Conservation (phyloP, 768 basidiomycete genomes). For the Punctularia strigosozonata region DNA sequence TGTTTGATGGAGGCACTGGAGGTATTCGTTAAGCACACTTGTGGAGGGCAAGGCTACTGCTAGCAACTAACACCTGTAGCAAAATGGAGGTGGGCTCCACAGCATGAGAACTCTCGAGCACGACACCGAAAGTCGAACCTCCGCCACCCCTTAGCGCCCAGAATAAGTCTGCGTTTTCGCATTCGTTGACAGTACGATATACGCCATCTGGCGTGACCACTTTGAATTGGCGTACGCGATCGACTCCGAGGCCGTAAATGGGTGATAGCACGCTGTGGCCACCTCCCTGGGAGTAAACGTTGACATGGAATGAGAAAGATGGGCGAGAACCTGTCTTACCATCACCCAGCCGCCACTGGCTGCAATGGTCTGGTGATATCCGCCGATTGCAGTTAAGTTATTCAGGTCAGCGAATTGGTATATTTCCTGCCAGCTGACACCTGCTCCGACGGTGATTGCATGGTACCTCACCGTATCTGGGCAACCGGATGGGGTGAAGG, state of each 20-base stretch:
- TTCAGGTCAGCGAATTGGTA: constrained; percentile 23
- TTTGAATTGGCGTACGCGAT: constrained; percentile 30
- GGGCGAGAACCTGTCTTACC: constrained; percentile 7
- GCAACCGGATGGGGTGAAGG: not conserved
- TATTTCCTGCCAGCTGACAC: constrained; percentile 17
- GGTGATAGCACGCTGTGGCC: constrained; percentile 19
- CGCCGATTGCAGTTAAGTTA: constrained; percentile 24
- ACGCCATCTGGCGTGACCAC: constrained; percentile 43
- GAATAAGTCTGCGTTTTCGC: constrained; percentile 33
- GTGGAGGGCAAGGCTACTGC: not conserved
- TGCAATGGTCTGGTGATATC: constrained; percentile 23
- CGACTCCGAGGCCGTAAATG: constrained; percentile 18
- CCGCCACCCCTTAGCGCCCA: constrained; percentile 45
- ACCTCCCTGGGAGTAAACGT: constrained; percentile 12
- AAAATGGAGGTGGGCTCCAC: constrained; percentile 13
- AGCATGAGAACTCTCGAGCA: constrained; percentile 13
- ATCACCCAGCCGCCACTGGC: constrained; percentile 24
- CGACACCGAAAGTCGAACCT: constrained; percentile 31
- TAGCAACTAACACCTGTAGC: constrained; percentile 14
- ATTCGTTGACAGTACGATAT: constrained; percentile 28
- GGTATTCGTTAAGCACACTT: not conserved
- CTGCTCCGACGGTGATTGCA: constrained; percentile 9
- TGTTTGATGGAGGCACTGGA: constrained; percentile 18
- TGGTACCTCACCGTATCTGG: not conserved
- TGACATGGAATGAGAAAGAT: not conserved